A percentile compares a stretch with the other conserved stretches of the same genome.
Conservation (phyloP, 139 green algal genomes). For the Bryopsis sp. region DNA sequence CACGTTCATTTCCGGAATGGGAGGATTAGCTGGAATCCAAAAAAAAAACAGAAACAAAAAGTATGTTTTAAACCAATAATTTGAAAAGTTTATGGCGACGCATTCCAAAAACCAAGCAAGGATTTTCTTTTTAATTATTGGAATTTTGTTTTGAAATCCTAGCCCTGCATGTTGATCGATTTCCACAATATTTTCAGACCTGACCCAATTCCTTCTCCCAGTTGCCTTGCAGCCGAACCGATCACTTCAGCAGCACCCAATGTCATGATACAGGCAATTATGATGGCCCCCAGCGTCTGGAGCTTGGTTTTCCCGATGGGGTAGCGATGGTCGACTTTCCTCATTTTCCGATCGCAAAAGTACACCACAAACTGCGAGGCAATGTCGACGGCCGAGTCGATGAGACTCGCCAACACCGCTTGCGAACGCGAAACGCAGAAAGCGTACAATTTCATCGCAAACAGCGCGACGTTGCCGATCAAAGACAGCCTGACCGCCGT, state of each 20-base stretch:
- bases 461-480: slow-evolving; percentile 40
- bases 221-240: slow-evolving; percentile 18
- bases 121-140: too few relatives aligned
- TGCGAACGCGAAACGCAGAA: slow-evolving; percentile 38
- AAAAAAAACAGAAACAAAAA: too few relatives aligned
- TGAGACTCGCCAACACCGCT: slow-evolving; percentile 47
- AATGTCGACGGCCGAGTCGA: slow-evolving; percentile 60
- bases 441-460: slow-evolving; percentile 42
- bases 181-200: too few relatives aligned
- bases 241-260: slow-evolving; percentile 48
- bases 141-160: too few relatives aligned
- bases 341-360: slow-evolving; percentile 2
- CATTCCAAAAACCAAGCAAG: too few relatives aligned
- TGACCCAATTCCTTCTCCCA: slow-evolving; percentile 21
- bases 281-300: slow-evolving; percentile 55
- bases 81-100: too few relatives aligned
- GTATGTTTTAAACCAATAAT: too few relatives aligned
- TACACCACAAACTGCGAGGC: slow-evolving; percentile 48
- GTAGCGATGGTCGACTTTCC: slow-evolving; percentile 36
- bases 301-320: slow-evolving; percentile 55
- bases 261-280: slow-evolving; percentile 58
- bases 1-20: slow-evolving; percentile 36
- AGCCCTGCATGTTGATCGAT: too few relatives aligned
- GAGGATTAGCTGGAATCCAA: slow-evolving; percentile 33
- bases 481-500: slow-evolving; percentile 19